Percentiles rank a stretch among this genome's conserved stretches.
Evolutionary conservation across 2,329 filamentous ascomycete species (phyloP).

Genomic region (Graphiopsis chlorocephala): DNA sequence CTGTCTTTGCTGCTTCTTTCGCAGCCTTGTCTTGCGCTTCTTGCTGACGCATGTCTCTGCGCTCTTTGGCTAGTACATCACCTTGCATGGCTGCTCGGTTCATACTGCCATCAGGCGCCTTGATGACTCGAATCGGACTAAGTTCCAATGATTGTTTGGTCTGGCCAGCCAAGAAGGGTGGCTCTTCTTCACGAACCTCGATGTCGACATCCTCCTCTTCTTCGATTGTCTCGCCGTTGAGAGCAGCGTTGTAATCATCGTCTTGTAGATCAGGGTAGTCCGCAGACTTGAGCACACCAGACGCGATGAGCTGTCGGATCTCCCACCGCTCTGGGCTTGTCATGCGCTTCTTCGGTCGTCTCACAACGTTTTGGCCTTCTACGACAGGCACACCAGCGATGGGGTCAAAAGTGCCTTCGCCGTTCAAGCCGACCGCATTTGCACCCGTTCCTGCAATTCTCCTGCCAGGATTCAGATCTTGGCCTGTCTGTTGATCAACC

Average conservation of each 20-base stretch:
- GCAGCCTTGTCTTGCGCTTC: constrained; percentile 77
- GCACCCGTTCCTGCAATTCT: constrained; percentile 84
- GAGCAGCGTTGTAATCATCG: constrained; percentile 84
- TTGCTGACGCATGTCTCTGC: constrained; percentile 82
- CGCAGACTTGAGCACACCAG: constrained; percentile 85
- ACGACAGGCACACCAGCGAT: constrained; percentile 60
- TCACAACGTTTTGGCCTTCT: constrained; percentile 52
- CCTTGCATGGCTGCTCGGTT: constrained; percentile 96
- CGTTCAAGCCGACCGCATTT: constrained; percentile 79
- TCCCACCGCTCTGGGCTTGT: constrained; percentile 98
- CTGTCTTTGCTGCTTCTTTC: constrained; percentile 72
- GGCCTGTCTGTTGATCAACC: constrained; percentile 84
- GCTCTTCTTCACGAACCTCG: constrained; percentile 92
- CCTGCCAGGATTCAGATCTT: constrained; percentile 75
- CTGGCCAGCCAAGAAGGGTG: constrained; percentile 90
- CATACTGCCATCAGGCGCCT: constrained; percentile 96
- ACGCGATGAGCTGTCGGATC: constrained; percentile 92
- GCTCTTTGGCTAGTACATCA: constrained; percentile 81
- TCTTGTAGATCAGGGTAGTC: constrained; percentile 87
- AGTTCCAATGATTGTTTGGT: constrained; percentile 94
- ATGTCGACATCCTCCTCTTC: constrained; percentile 97
- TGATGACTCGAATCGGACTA: constrained; percentile 93
- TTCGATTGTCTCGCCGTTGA: constrained; percentile 84
- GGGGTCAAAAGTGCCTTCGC: constrained; percentile 57
- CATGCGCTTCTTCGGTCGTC: constrained; percentile 80